Evolutionary conservation across 345 rosid species (phyloP).

Genomic region (Salix caprea): DNA sequence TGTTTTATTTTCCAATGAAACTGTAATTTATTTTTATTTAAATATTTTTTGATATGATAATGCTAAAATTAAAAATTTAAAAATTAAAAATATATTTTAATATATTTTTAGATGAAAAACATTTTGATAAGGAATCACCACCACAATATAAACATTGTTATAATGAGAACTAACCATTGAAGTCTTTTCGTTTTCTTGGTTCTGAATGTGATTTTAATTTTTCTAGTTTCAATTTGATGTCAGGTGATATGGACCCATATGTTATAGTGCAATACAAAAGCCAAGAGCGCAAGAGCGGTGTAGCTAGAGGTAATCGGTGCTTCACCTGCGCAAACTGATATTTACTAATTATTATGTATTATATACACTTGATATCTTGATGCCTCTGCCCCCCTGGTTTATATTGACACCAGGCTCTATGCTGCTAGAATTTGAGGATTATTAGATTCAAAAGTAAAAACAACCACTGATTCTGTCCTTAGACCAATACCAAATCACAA

Average conservation of each 20-base stretch:
- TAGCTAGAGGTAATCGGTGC: slow-evolving; percentile 50
- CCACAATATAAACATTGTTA: no score
- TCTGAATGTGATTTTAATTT: neutral
- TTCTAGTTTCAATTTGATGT: neutral
- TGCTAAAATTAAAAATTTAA: no score
- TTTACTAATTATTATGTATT: neutral
- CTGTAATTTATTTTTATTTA: no score
- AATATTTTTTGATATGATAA: no score
- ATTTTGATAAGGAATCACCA: no score
- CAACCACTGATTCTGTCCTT: neutral
- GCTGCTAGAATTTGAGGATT: no score
- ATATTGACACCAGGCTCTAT: no score
- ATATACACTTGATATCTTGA: neutral
- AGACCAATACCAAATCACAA: neutral
- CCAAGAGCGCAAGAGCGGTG: slow-evolving; percentile 63
- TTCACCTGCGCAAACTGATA: neutral
- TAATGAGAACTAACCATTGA: no score
- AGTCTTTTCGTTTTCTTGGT: neutral
- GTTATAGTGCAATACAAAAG: slow-evolving; percentile 64
- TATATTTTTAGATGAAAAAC: no score
- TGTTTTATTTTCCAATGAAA: no score
- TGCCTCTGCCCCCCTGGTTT: no score
- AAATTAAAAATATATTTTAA: no score
- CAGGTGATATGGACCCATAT: slow-evolving; percentile 75
- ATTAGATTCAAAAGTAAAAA: neutral